Percentiles rank a stretch among this genome's conserved stretches.
These are phyloP conservation scores for Melastoma malabathricum DNA, from an alignment of 345 rosid genomes.

Conservation along the genomic window DNA sequence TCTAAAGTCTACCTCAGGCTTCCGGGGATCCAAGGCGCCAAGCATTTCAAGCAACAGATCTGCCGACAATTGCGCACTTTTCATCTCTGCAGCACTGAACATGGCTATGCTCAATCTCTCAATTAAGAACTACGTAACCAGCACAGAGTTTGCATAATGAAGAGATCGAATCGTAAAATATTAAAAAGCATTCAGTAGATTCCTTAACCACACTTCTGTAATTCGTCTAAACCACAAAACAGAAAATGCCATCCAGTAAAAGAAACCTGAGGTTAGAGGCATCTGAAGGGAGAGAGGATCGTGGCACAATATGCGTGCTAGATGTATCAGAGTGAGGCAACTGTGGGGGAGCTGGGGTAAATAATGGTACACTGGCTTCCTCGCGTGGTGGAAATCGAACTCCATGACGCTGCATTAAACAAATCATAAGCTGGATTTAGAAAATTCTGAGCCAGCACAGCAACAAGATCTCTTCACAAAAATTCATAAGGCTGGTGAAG, in stretches of 20 bases:
- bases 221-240: too few relatives aligned
- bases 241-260: background rate
- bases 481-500: too few relatives aligned
- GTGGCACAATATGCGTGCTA: conserved; percentile 56
- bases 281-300: conserved; percentile 67
- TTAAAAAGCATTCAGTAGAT: too few relatives aligned
- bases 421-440: too few relatives aligned
- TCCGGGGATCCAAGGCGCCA: conserved; percentile 69
- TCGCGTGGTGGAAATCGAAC: conserved; percentile 79
- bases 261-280: conserved; percentile 64
- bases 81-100: conserved; percentile 60
- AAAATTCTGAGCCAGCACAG: too few relatives aligned
- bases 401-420: conserved; percentile 42
- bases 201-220: too few relatives aligned
- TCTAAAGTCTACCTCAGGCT: conserved; percentile 41
- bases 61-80: conserved; percentile 55
- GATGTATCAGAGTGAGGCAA: conserved; percentile 29
- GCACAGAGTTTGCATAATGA: too few relatives aligned
- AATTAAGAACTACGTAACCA: too few relatives aligned
- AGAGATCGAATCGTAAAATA: too few relatives aligned
- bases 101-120: conserved; percentile 6
- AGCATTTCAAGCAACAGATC: conserved; percentile 82
- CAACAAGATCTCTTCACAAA: conserved; percentile 1
- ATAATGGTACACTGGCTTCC: conserved; percentile 66
- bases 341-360: conserved; percentile 91